A percentile compares a stretch with the other conserved stretches of the same genome.
Evolutionary conservation across 1,284 basidiomycete species (phyloP).

Genomic region (Tilletia caries): DNA sequence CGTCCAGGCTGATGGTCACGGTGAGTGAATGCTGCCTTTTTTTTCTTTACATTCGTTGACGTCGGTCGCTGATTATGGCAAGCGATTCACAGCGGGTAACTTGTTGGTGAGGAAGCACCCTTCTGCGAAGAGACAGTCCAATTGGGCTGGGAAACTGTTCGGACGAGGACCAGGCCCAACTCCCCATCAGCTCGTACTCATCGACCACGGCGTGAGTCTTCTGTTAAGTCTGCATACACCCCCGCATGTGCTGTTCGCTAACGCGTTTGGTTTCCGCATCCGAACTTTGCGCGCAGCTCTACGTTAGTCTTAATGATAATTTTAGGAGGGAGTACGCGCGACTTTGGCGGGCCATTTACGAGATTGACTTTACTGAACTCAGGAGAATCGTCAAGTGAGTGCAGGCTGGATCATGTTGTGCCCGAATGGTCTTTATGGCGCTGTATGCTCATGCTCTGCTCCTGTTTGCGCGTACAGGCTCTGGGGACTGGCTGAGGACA

Average conservation of each 20-base stretch:
- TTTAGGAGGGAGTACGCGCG: slow-evolving; percentile 43
- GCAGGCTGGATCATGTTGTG: not conserved
- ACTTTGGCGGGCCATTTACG: slow-evolving; percentile 45
- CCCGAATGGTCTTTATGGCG: not conserved
- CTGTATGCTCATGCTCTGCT: not conserved
- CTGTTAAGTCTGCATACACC: not conserved
- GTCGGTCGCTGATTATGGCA: no score
- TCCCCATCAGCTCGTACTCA: slow-evolving; percentile 41
- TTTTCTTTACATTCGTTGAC: not conserved
- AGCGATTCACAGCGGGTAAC: slow-evolving; percentile 24
- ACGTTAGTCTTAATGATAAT: slow-evolving; percentile 37
- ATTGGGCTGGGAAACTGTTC: slow-evolving; percentile 20
- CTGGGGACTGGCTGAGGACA: slow-evolving; percentile 45
- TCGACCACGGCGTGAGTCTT: slow-evolving; percentile 36
- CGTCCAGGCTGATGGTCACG: slow-evolving; percentile 45
- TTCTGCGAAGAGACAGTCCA: no score
- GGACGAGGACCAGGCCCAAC: not conserved
- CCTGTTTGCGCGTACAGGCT: slow-evolving; percentile 2
- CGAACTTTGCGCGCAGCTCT: slow-evolving; percentile 18
- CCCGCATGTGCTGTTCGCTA: not conserved
- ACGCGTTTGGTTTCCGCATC: not conserved
- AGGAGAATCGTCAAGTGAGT: slow-evolving; percentile 30
- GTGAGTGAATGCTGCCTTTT: slow-evolving; percentile 9
- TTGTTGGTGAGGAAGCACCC: slow-evolving; percentile 43
- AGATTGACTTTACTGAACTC: slow-evolving; percentile 35